Evolutionary conservation across 2,329 filamentous ascomycete genomes (phyloP).

Genomic region (Byssochlamys sp.): DNA sequence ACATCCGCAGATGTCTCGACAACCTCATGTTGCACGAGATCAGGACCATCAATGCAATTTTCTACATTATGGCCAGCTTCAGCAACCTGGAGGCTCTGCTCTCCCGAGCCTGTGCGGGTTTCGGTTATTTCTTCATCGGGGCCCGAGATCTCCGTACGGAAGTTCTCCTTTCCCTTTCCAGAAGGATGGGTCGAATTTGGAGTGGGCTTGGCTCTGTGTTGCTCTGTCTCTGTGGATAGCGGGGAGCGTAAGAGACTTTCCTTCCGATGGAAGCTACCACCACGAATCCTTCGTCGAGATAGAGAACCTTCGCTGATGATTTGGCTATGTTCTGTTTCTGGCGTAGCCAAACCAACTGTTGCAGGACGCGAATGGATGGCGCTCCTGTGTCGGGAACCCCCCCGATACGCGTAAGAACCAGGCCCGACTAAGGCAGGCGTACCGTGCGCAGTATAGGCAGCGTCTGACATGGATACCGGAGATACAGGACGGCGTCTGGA

Average conservation of each 20-base stretch:
- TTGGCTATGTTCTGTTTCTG: slow-evolving; percentile 29
- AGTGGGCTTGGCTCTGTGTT: slow-evolving; percentile 10
- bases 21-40: slow-evolving; percentile 13
- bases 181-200: slow-evolving; percentile 6
- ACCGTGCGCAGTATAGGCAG: slow-evolving; percentile 37
- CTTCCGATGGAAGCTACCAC: slow-evolving; percentile 22
- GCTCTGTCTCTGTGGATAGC: slow-evolving; percentile 22
- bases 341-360: slow-evolving; percentile 29
- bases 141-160: slow-evolving; percentile 7
- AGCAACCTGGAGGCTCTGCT: slow-evolving; percentile 6
- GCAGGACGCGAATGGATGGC: slow-evolving; percentile 18
- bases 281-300: slow-evolving; percentile 23
- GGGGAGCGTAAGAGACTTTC: slow-evolving; percentile 22
- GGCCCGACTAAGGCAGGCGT: slow-evolving; percentile 27
- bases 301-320: slow-evolving; percentile 15
- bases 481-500: slow-evolving; percentile 42
- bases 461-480: slow-evolving; percentile 46
- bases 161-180: slow-evolving; percentile 13
- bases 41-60: slow-evolving; percentile 7
- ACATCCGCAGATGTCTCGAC: slow-evolving; percentile 13
- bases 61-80: slow-evolving; percentile 6
- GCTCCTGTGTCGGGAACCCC: slow-evolving; percentile 16
- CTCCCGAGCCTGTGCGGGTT: slow-evolving; percentile 5
- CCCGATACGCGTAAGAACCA: slow-evolving; percentile 38
- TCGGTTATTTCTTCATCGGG: slow-evolving; percentile 11